Evolutionary conservation across 306 rosid species (phyloP).

Genomic region (Canavalia gladiata): DNA sequence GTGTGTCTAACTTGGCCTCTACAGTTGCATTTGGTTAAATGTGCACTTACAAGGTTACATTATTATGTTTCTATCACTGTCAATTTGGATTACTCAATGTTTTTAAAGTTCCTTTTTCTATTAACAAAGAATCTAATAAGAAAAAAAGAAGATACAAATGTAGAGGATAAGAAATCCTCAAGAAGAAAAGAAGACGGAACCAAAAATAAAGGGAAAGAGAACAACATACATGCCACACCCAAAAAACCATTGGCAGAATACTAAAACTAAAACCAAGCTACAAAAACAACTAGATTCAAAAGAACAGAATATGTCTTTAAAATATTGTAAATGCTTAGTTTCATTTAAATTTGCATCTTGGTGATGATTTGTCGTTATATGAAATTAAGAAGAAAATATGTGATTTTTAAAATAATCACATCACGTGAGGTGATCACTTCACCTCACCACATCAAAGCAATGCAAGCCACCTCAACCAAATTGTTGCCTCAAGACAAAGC

Average conservation of each 20-base stretch:
- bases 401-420: slow-evolving; percentile 18
- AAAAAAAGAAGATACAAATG: background rate
- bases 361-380: background rate
- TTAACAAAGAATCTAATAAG: background rate
- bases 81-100: slow-evolving; percentile 14
- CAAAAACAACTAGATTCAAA: background rate
- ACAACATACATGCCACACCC: background rate
- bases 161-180: background rate
- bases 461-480: slow-evolving; percentile 17
- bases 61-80: background rate
- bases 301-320: background rate
- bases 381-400: background rate
- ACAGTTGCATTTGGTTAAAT: slow-evolving; percentile 13
- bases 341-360: slow-evolving; percentile 9
- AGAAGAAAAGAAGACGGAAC: background rate
- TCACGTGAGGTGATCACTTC: background rate
- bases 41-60: background rate
- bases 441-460: slow-evolving; percentile 12
- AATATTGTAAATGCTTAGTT: background rate
- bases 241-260: background rate
- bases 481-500: background rate
- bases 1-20: slow-evolving; percentile 2
- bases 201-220: background rate
- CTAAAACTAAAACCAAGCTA: background rate
- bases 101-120: background rate